Evolutionary conservation across 768 basidiomycete species (phyloP), one percentile per base, ranked within the genome.

Genomic region (Amanita inopinata): DNA sequence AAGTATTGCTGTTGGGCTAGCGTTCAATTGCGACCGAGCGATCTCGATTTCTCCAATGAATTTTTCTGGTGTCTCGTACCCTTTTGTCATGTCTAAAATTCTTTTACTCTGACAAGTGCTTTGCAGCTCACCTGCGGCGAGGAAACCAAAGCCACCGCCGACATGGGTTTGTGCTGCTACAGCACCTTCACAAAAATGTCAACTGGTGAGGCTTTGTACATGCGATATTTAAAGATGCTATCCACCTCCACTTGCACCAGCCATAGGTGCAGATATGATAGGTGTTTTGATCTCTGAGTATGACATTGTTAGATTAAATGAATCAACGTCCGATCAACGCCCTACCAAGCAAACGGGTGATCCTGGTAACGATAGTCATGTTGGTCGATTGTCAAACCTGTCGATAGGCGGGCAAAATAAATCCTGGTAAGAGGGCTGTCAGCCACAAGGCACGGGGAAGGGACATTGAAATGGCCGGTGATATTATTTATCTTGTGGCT

Each of bases 111-210:
- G n/a, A n/a, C n/a, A n/a, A n/a, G n/a, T n/a, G n/a, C n/a, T n/a
- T n/a, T n/a, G n/a, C n/a, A n/a, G n/a, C n/a, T n/a, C n/a, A 78
- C 83, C 79, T 58, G 74, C 68, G n/a, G 74, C 67, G 0, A 87
- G 50, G 56, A 89, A 87, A 1, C 83, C 87, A 43, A 88, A 80
- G 11, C 80, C 87, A 15, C 88, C 88, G 5, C 64, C 84, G 2
- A 69, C 66, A 14, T 74, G 68, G 23, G 83, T 80, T 42, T 74
- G 66, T 3, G 78, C 76, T 18, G 79, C 78, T 15, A 81, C 55
- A 14, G 56, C 57, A 35, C 73, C 71, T 74, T 39, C 10, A 25
- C 2, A 31, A 2, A 34, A 11, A 28, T 12, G 22, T 22, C 10
- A 25, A 19, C n/a, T n/a, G n/a, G n/a, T n/a, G n/a, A n/a, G n/a